Conservation (phyloP, 768 basidiomycete species). For the Phanerodontia chrysosporium region DNA sequence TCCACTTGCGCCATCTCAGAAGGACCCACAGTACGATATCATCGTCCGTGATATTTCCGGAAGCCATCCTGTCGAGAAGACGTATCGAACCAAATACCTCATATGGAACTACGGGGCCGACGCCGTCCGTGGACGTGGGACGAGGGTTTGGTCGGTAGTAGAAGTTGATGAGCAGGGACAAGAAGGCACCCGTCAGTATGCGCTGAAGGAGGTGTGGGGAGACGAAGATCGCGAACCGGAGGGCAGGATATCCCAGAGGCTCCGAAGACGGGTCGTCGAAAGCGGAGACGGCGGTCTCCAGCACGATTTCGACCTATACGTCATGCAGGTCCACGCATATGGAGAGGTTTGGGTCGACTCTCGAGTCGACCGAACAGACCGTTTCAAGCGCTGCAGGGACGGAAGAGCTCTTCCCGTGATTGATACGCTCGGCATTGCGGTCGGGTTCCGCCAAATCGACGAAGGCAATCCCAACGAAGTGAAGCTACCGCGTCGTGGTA, state of each 20-base stretch:
- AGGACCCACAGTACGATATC: too few relatives aligned
- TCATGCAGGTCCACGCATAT: too few relatives aligned
- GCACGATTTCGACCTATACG: too few relatives aligned
- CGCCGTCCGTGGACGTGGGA: neutral
- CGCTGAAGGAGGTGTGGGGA: constrained; percentile 5
- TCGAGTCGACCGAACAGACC: too few relatives aligned
- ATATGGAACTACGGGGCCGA: neutral
- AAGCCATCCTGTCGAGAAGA: neutral
- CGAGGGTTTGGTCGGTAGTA: constrained; percentile 6
- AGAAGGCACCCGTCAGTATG: neutral
- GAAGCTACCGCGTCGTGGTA: too few relatives aligned
- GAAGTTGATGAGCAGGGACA: neutral
- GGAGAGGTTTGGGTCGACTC: neutral
- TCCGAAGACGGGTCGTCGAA: too few relatives aligned
- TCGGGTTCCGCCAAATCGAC: too few relatives aligned
- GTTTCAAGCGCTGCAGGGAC: neutral
- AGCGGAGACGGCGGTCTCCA: neutral
- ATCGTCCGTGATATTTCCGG: neutral
- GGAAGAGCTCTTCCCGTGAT: too few relatives aligned
- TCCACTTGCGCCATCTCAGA: too few relatives aligned
- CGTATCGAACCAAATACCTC: neutral
- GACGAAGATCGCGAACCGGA: neutral
- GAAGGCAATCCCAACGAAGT: too few relatives aligned
- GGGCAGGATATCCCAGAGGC: neutral
- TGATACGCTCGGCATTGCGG: too few relatives aligned